Evolutionary conservation across 2,329 filamentous ascomycete genomes (phyloP).

Genomic region (Pseudocercospora fijiensis): DNA sequence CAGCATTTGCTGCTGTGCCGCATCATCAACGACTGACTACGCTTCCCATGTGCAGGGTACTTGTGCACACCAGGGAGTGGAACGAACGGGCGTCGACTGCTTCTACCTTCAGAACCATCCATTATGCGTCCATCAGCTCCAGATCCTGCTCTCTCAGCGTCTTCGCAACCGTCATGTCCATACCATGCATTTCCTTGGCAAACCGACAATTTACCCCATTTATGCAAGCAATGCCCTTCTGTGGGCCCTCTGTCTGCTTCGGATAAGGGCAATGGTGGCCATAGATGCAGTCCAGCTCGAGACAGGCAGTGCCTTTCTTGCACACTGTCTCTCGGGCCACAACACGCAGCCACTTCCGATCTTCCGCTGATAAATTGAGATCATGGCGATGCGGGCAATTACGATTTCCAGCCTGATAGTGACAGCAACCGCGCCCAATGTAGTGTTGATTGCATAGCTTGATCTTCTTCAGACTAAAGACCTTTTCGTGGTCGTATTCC

Average conservation of each 20-base stretch:
- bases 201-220: conserved; percentile 61
- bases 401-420: conserved; percentile 48
- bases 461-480: conserved; percentile 60
- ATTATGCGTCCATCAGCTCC: conserved; percentile 9
- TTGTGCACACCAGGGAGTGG: not conserved
- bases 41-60: not conserved
- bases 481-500: conserved; percentile 55
- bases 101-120: not conserved
- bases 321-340: conserved; percentile 65
- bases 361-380: conserved; percentile 54
- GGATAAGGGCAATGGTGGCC: conserved; percentile 62
- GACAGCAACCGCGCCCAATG: conserved; percentile 56
- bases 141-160: conserved; percentile 33
- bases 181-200: conserved; percentile 56
- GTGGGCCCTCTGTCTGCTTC: conserved; percentile 38
- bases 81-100: not conserved
- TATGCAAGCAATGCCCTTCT: conserved; percentile 53
- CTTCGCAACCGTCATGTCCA: conserved; percentile 58
- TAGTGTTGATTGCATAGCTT: conserved; percentile 65
- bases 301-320: conserved; percentile 56
- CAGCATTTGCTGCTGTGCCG: not conserved
- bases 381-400: conserved; percentile 57
- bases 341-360: conserved; percentile 55
- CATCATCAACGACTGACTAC: not conserved
- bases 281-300: conserved; percentile 62